phyloP scores from a whole-genome alignment of 805 yeast species.

The Metschnikowia lachancei region DNA sequence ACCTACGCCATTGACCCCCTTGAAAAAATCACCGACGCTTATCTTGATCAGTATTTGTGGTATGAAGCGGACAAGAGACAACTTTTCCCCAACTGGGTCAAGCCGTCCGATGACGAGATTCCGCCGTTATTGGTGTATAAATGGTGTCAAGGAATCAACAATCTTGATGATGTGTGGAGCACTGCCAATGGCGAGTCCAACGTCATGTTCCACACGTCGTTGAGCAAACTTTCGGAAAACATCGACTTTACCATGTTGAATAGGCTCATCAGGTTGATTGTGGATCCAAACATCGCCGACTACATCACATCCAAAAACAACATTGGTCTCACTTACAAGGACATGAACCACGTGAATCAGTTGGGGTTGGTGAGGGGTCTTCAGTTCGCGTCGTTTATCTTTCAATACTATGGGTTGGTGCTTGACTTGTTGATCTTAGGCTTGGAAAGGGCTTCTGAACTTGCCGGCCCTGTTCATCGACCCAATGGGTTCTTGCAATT shows the following conservation, averaged over 20 bases:
- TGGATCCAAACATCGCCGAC: slow-evolving; percentile 91
- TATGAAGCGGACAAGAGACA: slow-evolving; percentile 87
- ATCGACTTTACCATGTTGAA: slow-evolving; percentile 85
- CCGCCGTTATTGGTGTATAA: slow-evolving; percentile 90
- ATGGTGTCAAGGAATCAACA: slow-evolving; percentile 91
- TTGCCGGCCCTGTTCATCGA: slow-evolving; percentile 71
- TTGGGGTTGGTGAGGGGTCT: slow-evolving; percentile 86
- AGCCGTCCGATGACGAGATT: slow-evolving; percentile 90
- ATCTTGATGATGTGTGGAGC: slow-evolving; percentile 76
- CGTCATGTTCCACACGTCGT: slow-evolving; percentile 76
- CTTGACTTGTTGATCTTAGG: slow-evolving; percentile 83
- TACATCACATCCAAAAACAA: slow-evolving; percentile 91
- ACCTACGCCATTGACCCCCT: slow-evolving; percentile 86
- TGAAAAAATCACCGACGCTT: slow-evolving; percentile 95
- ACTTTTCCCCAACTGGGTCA: slow-evolving; percentile 92
- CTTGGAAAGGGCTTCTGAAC: slow-evolving; percentile 76
- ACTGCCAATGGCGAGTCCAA: slow-evolving; percentile 69
- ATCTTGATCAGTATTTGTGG: slow-evolving; percentile 93
- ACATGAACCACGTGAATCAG: slow-evolving; percentile 90
- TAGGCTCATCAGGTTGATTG: slow-evolving; percentile 70
- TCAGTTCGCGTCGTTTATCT: slow-evolving; percentile 85
- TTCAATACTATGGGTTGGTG: slow-evolving; percentile 85
- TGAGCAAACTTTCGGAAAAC: slow-evolving; percentile 74
- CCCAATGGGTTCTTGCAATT: slow-evolving; percentile 83
- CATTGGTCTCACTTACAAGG: slow-evolving; percentile 77